These are phyloP conservation scores for Exophiala sp. DNA, from an alignment of 2,329 filamentous ascomycete genomes.

Conservation along the genomic window DNA sequence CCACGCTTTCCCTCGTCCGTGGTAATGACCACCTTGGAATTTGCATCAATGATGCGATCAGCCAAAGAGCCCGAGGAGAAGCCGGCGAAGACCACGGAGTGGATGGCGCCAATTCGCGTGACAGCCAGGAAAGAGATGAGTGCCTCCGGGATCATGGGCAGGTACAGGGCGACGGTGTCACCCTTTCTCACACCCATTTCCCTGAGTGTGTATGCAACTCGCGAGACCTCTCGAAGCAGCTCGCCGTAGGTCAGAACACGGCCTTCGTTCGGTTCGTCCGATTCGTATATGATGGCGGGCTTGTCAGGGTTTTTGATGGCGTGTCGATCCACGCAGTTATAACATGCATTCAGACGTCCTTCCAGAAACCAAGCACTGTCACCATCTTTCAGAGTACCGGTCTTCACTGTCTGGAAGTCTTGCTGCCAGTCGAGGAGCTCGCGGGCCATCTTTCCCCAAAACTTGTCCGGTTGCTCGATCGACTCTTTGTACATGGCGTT, in stretches of 20 bases:
- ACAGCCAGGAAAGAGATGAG: slow-evolving; percentile 88
- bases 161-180: slow-evolving; percentile 93
- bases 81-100: slow-evolving; percentile 96
- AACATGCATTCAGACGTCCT: slow-evolving; percentile 89
- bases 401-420: slow-evolving; percentile 86
- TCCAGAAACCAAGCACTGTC: slow-evolving; percentile 95
- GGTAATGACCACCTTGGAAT: slow-evolving; percentile 92
- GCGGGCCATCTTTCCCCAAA: slow-evolving; percentile 82
- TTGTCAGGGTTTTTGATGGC: slow-evolving; percentile 91
- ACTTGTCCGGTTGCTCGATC: slow-evolving; percentile 81
- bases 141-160: slow-evolving; percentile 98
- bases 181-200: slow-evolving; percentile 96
- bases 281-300: slow-evolving; percentile 97
- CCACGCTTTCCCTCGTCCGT: slow-evolving; percentile 97
- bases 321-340: slow-evolving; percentile 96
- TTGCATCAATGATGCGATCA: slow-evolving; percentile 87
- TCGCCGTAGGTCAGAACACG: slow-evolving; percentile 90
- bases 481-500: slow-evolving; percentile 71
- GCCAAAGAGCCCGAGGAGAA: slow-evolving; percentile 96
- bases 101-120: slow-evolving; percentile 85
- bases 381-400: slow-evolving; percentile 71
- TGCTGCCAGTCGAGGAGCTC: slow-evolving; percentile 86
- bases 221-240: slow-evolving; percentile 87
- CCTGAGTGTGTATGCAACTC: slow-evolving; percentile 81
- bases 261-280: slow-evolving; percentile 82